Conservation (phyloP, 495 filamentous ascomycete species). For the Massariosphaeria phaeospora region DNA sequence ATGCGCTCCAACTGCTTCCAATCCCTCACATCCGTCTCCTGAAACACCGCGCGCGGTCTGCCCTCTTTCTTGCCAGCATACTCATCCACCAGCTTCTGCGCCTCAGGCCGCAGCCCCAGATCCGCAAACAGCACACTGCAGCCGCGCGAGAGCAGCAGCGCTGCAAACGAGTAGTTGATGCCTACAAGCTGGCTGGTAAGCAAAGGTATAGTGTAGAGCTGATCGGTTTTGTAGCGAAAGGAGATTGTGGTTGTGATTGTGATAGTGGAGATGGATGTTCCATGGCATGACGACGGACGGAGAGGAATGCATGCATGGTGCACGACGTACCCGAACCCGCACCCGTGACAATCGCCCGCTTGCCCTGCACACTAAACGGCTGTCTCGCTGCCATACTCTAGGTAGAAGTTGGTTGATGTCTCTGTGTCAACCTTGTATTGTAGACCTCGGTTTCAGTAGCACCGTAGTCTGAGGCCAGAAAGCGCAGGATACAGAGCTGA, state of each 20-base stretch:
- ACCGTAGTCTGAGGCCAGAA: no score
- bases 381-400: constrained; percentile 2
- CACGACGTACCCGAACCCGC: constrained; percentile 59
- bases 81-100: constrained; percentile 51
- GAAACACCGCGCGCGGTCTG: constrained; percentile 52
- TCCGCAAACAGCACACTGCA: constrained; percentile 67
- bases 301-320: no score
- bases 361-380: constrained; percentile 42
- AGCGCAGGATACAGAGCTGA: neutral
- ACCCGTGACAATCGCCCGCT: constrained; percentile 65
- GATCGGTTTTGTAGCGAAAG: neutral
- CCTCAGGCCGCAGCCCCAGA: constrained; percentile 59
- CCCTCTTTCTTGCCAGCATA: constrained; percentile 40
- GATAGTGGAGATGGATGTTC: constrained; percentile 13
- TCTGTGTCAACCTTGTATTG: no score
- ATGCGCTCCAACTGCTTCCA: constrained; percentile 57
- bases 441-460: no score
- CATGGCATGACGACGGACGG: no score
- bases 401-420: neutral
- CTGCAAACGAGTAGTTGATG: constrained; percentile 60
- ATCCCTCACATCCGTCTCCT: constrained; percentile 56
- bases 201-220: neutral
- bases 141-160: constrained; percentile 51
- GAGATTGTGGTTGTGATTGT: neutral
- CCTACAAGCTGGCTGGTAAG: no score